phyloP scores from a whole-genome alignment of 106 monocot genomes.

The Iris macrosiphon region DNA sequence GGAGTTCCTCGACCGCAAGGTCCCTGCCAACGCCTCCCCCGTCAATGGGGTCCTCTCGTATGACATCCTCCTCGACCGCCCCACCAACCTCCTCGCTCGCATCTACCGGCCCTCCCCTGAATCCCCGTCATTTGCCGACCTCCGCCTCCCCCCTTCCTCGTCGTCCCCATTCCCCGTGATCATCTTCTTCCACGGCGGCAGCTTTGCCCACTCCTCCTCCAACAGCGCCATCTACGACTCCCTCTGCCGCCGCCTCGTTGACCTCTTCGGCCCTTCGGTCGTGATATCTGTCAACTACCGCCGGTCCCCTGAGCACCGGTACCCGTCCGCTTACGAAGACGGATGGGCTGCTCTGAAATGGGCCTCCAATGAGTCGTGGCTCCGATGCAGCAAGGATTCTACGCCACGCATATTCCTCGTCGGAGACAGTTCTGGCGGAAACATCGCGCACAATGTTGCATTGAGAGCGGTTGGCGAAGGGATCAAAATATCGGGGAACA shows the following conservation, averaged over 20 bases:
- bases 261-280: conserved; percentile 63
- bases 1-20: conserved; percentile 84
- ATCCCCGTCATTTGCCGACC: conserved; percentile 21
- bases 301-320: conserved; percentile 75
- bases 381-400: conserved; percentile 34
- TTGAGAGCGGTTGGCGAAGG: conserved; percentile 43
- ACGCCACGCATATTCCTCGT: conserved; percentile 52
- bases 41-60: conserved; percentile 67
- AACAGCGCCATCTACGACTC: conserved; percentile 85
- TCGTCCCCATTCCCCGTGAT: conserved; percentile 76
- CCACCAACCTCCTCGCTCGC: conserved; percentile 62
- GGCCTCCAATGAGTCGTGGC: conserved; percentile 57
- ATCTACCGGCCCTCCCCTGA: conserved; percentile 66
- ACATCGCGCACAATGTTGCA: conserved; percentile 91
- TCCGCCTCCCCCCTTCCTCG: conserved; percentile 21
- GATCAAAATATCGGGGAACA: conserved; percentile 53
- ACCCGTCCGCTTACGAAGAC: conserved; percentile 85
- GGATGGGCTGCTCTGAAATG: conserved; percentile 81
- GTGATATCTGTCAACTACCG: conserved; percentile 88
- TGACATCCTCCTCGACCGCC: conserved; percentile 58
- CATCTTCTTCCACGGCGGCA: conserved; percentile 94
- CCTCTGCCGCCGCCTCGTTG: conserved; percentile 72
- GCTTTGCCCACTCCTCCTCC: conserved; percentile 90
- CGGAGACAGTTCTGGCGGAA: conserved; percentile 91
- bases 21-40: conserved; percentile 64